Base-by-base conservation (phyloP, 176 grass and related monocot species). In the Leersia perrieri region DNA sequence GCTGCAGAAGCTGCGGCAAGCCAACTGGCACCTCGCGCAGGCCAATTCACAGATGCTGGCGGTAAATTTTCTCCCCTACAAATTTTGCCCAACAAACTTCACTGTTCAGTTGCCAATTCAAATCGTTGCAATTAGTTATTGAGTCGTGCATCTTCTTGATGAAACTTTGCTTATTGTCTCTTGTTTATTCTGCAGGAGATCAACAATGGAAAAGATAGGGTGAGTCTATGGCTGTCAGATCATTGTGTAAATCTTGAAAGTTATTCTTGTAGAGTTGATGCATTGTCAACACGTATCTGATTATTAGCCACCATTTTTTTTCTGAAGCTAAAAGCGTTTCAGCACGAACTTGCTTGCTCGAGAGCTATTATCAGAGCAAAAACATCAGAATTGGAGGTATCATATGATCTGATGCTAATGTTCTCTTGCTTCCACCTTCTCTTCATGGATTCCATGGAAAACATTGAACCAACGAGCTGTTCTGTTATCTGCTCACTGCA, bases 11-110 rank as follows among this genome's bases (percentile, higher is more conserved):
- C 45, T 89, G 70, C 57, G 84, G 38, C 70, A 72, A 13, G 68
- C 80, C 26, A 92, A 92, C 23, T 92, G 79, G 86, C 64, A 89
- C 35, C 87, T 92, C 26, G 90, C 83, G 13, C 83, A 75, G 77
- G 45, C 83, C 13, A 80, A 86, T 74, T 83, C 86, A 1, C 79
- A 80, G 68, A 83, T 92, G 86, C 0, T 76, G 36, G 70, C 75
- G 9, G 90, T 89, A 83, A 62, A 65, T 86, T 67, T 32, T 16
- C 41, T 13, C 4, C 68, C 23, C n/a, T n/a, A n/a, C 2, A 57
- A 20, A 9, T 60, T 60, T 22, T 23, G n/a, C 75, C 15, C 41
- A 58, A 80, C 15, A 29, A 80, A 18, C 18, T 60, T 38, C n/a
- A 29, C 2, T 16, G 11, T 63, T 61, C 36, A 66, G 30, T 34